Conservation (phyloP, 306 rosid species). For the Medicago lupulina region DNA sequence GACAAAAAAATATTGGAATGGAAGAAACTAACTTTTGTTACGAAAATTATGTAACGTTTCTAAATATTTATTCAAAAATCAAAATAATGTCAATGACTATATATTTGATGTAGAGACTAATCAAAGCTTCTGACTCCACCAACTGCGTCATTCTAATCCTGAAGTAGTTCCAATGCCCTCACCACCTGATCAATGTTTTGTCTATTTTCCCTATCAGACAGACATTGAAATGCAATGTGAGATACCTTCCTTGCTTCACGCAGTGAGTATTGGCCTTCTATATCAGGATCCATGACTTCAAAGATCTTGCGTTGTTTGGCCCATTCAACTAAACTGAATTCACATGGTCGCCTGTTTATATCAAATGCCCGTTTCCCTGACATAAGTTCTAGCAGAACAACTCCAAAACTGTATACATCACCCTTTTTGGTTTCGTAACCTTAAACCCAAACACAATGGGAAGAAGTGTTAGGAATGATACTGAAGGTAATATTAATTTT, state of each 20-base stretch:
- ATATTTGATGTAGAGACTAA: too few relatives aligned
- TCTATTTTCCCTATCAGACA: conserved; percentile 58
- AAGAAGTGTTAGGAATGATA: background rate
- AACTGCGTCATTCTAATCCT: background rate
- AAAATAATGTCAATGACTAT: too few relatives aligned
- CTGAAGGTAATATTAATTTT: too few relatives aligned
- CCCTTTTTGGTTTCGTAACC: background rate
- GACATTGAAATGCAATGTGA: conserved; percentile 64
- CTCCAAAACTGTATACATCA: background rate
- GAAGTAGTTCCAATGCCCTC: conserved; percentile 67
- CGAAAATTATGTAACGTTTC: too few relatives aligned
- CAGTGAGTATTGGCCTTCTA: conserved; percentile 69
- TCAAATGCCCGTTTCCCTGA: background rate
- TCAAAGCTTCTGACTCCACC: too few relatives aligned
- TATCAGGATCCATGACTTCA: conserved; percentile 66
- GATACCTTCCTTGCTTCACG: conserved; percentile 59
- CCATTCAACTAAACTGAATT: conserved; percentile 42
- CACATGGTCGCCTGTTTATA: accelerated
- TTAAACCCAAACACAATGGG: too few relatives aligned
- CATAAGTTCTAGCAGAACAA: background rate
- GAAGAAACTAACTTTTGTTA: too few relatives aligned
- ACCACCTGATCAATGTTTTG: conserved; percentile 75
- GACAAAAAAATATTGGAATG: too few relatives aligned
- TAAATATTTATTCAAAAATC: too few relatives aligned
- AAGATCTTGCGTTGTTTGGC: conserved; percentile 66